These are phyloP conservation scores for Coemansia sp. DNA, from an alignment of 192 early-diverging fungal species.

Conservation along the genomic window DNA sequence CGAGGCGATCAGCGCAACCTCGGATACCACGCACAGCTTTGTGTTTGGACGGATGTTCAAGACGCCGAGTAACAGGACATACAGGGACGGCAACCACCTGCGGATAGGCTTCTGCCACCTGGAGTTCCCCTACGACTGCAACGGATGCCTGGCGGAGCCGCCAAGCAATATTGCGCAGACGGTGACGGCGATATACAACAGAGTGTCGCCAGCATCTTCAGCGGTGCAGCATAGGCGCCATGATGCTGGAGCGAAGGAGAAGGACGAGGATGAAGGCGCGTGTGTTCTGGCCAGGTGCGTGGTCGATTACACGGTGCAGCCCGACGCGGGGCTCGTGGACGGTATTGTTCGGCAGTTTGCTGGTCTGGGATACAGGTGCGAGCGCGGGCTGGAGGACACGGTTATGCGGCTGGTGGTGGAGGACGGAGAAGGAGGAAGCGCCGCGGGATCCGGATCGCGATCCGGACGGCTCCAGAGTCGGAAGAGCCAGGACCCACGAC, in stretches of 20 bases:
- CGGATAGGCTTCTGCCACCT: slow-evolving; percentile 33
- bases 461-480: no score
- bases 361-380: slow-evolving; percentile 8
- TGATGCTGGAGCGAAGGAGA: background rate
- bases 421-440: background rate
- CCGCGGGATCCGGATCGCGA: background rate
- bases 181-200: background rate
- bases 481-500: no score
- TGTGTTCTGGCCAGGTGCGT: slow-evolving; percentile 18
- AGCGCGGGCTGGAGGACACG: slow-evolving; percentile 13
- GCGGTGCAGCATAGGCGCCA: background rate
- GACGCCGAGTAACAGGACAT: slow-evolving; percentile 21
- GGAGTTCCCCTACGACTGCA: slow-evolving; percentile 40
- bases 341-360: slow-evolving; percentile 12
- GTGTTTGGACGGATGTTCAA: slow-evolving; percentile 31
- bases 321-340: background rate
- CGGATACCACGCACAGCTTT: slow-evolving; percentile 23
- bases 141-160: slow-evolving; percentile 23
- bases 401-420: slow-evolving; percentile 12
- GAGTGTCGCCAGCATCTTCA: background rate
- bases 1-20: slow-evolving; percentile 10
- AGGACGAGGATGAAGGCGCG: no score
- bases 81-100: slow-evolving; percentile 34
- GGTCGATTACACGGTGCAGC: slow-evolving; percentile 26
- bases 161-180: slow-evolving; percentile 23